phyloP scores from a whole-genome alignment of 2,329 filamentous ascomycete species.

The Fusarium sulawesiense region DNA sequence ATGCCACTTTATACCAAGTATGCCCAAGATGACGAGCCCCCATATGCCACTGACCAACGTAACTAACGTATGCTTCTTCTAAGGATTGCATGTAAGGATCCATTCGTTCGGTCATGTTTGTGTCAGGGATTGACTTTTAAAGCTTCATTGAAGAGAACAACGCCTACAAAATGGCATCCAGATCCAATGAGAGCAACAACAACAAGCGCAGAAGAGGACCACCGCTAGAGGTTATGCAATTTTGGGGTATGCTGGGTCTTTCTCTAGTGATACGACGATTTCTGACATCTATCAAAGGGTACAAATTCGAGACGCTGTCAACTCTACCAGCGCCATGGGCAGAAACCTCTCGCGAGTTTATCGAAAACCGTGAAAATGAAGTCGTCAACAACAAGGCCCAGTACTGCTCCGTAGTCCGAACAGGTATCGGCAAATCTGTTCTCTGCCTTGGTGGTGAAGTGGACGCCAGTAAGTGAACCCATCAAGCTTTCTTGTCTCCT shows the following conservation, averaged over 20 bases:
- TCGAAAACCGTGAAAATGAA: slow-evolving; percentile 78
- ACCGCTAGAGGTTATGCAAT: slow-evolving; percentile 85
- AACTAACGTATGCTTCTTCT: slow-evolving; percentile 30
- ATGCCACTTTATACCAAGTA: slow-evolving; percentile 91
- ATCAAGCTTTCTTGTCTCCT: not conserved
- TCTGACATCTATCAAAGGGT: slow-evolving; percentile 66
- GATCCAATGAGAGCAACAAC: slow-evolving; percentile 62
- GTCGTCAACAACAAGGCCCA: slow-evolving; percentile 90
- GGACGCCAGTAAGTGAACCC: slow-evolving; percentile 74
- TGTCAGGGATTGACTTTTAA: slow-evolving; percentile 8
- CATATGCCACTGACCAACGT: not conserved
- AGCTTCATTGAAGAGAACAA: slow-evolving; percentile 96
- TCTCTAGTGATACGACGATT: not conserved
- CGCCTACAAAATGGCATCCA: slow-evolving; percentile 72
- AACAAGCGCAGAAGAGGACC: slow-evolving; percentile 53
- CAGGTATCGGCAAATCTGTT: slow-evolving; percentile 79
- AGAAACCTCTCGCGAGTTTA: slow-evolving; percentile 77
- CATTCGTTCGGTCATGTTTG: not conserved
- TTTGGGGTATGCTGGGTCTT: slow-evolving; percentile 74
- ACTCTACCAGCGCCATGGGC: slow-evolving; percentile 81
- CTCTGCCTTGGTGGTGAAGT: slow-evolving; percentile 93
- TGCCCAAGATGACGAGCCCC: slow-evolving; percentile 52
- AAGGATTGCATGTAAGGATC: slow-evolving; percentile 66
- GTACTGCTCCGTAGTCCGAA: slow-evolving; percentile 94
- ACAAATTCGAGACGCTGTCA: slow-evolving; percentile 93